Conservation (phyloP, 495 filamentous ascomycete genomes). For the Astrothelium subdiscretum region DNA sequence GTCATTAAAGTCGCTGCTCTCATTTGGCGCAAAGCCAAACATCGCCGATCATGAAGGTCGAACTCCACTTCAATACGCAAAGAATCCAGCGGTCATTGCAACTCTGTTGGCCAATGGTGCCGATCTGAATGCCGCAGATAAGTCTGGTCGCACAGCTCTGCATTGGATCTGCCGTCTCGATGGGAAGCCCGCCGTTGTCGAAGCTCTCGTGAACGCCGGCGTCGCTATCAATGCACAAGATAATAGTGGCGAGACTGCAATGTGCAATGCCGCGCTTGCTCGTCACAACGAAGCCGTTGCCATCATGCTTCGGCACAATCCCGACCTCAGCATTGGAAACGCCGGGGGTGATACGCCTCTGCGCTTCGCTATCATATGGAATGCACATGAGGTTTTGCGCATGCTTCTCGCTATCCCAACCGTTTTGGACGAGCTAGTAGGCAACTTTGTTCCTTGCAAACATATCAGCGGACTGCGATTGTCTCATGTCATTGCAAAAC, state of each 20-base stretch:
- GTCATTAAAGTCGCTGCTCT: not conserved
- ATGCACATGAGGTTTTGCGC: not conserved
- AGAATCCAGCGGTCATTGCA: not conserved
- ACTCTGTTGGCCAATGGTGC: not conserved
- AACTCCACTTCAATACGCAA: not conserved
- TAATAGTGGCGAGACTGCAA: not conserved
- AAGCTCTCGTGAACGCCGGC: not conserved
- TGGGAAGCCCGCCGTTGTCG: not conserved
- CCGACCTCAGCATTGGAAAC: not conserved
- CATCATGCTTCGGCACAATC: not conserved
- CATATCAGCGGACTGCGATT: not conserved
- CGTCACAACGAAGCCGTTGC: not conserved
- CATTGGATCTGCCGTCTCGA: not conserved
- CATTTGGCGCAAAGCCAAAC: not conserved
- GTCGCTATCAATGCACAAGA: not conserved
- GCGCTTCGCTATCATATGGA: not conserved
- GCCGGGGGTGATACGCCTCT: not conserved
- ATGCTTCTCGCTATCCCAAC: not conserved
- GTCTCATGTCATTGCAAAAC: not conserved
- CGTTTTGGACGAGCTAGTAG: not conserved
- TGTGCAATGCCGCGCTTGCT: not conserved
- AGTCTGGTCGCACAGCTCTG: not conserved
- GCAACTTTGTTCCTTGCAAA: conserved; percentile 1
- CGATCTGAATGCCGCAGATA: not conserved
- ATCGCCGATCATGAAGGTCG: not conserved